A percentile compares a stretch with the other conserved stretches of the same genome.
Evolutionary conservation across 2,329 filamentous ascomycete genomes (phyloP).

Genomic region (Fusarium nisikadoi): DNA sequence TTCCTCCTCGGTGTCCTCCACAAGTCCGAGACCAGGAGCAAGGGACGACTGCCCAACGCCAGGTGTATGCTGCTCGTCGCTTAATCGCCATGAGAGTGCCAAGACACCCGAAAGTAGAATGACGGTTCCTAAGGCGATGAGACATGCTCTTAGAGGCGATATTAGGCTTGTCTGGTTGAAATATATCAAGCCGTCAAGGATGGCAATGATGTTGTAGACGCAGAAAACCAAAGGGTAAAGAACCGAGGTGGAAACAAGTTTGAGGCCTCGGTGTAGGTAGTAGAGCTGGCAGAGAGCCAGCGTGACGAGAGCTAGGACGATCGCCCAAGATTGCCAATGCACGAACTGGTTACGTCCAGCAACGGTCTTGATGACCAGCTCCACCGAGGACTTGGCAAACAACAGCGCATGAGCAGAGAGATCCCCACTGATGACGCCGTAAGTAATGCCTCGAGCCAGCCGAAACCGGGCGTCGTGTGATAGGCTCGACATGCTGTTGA

Average conservation of each 20-base stretch:
- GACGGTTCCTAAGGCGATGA: slow-evolving; percentile 87
- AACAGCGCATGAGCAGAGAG: slow-evolving; percentile 93
- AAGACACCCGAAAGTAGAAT: slow-evolving; percentile 90
- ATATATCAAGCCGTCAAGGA: slow-evolving; percentile 96
- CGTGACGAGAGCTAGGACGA: slow-evolving; percentile 81
- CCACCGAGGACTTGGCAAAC: slow-evolving; percentile 95
- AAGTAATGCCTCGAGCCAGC: slow-evolving; percentile 83
- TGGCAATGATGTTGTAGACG: slow-evolving; percentile 98
- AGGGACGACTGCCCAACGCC: slow-evolving; percentile 74
- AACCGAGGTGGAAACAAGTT: slow-evolving; percentile 93
- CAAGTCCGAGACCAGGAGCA: slow-evolving; percentile 82
- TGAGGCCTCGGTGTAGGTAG: slow-evolving; percentile 92
- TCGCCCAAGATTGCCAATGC: slow-evolving; percentile 93
- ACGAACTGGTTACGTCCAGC: slow-evolving; percentile 93
- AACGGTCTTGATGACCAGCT: slow-evolving; percentile 87
- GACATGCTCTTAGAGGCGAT: slow-evolving; percentile 76
- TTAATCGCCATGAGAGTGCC: slow-evolving; percentile 91
- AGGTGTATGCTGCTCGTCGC: slow-evolving; percentile 75
- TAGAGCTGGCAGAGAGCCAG: slow-evolving; percentile 92
- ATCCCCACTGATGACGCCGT: slow-evolving; percentile 90
- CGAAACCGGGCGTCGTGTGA: slow-evolving; percentile 74
- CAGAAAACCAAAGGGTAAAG: slow-evolving; percentile 98
- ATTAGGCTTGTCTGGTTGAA: slow-evolving; percentile 89
- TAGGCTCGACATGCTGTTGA: slow-evolving; percentile 62
- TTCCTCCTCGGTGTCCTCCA: slow-evolving; percentile 74